A percentile compares a stretch with the other conserved stretches of the same genome.
Evolutionary conservation across 2,329 filamentous ascomycete species (phyloP).

Genomic region (Rhytidhysteron rufulum): DNA sequence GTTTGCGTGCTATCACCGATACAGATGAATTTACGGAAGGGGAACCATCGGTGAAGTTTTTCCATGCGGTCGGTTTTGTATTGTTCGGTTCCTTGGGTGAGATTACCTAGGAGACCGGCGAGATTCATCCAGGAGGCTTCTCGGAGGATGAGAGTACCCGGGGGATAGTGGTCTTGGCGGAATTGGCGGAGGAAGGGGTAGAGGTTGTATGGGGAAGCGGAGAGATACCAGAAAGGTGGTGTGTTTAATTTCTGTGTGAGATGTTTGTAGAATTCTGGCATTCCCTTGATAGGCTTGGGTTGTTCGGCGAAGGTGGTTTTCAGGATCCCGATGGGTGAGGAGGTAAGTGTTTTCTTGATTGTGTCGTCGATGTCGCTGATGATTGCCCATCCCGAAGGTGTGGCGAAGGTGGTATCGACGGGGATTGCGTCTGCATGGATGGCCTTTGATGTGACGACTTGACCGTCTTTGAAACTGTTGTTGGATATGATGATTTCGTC

Average conservation of each 20-base stretch:
- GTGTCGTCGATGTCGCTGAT: constrained; percentile 94
- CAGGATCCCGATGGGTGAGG: constrained; percentile 75
- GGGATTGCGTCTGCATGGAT: constrained; percentile 41
- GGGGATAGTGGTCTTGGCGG: constrained; percentile 65
- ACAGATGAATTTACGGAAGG: constrained; percentile 72
- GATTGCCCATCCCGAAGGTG: constrained; percentile 75
- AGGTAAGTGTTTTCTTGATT: constrained; percentile 85
- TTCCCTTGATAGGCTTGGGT: constrained; percentile 68
- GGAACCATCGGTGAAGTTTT: constrained; percentile 76
- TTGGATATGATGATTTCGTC: constrained; percentile 52
- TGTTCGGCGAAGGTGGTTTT: constrained; percentile 77
- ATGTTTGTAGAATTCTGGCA: constrained; percentile 77
- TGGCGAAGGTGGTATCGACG: constrained; percentile 71
- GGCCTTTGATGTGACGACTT: constrained; percentile 26
- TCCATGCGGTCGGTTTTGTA: constrained; percentile 82
- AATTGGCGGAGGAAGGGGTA: constrained; percentile 83
- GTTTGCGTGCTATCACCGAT: constrained; percentile 90
- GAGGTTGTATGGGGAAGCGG: constrained; percentile 89
- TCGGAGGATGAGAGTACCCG: constrained; percentile 77
- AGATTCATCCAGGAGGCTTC: constrained; percentile 85
- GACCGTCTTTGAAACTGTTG: constrained; percentile 34
- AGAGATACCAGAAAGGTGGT: constrained; percentile 88
- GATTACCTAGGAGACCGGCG: constrained; percentile 69
- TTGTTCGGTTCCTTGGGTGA: constrained; percentile 75
- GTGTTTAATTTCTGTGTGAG: constrained; percentile 54